Evolutionary conservation across 2,329 filamentous ascomycete species (phyloP), one percentile per base, ranked within the genome.

Genomic region (Ophiostoma piceae): DNA sequence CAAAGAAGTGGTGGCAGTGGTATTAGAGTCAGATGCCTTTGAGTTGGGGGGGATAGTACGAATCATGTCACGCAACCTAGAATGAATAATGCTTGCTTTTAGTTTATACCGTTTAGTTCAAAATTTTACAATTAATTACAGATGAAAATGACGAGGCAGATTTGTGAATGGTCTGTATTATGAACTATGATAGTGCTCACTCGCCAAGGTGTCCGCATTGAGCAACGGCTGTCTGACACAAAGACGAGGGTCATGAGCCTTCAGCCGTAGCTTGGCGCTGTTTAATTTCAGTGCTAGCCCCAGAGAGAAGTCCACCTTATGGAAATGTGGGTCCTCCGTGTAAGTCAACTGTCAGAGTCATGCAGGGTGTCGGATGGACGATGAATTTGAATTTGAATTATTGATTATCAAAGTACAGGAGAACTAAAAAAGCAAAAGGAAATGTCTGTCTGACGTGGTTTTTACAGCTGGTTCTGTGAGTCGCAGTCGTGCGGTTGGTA

Each of bases 1-100:
- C 66, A 11, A 70, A 68, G 41, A 22, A 57, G 3, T 70, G 69
- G 69, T 70, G 69, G 69, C 35, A 43, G 43, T 68, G 29, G 32
- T 70, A 65, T 35, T 67, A 64, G 65, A 16, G 32, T 16, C 3
- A 8, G 19, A 11, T 26, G 16, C n/a, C 26, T 8, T 12, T 6
- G n/a, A 57, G 51, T 26, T 22, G 51, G 26, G 51, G 26, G 51
- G n/a, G 8, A 6, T 26, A 11, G 51, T 57, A 57, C 51, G 51
- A 57, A 62, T 62, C 57, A 62, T 35, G 29, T 35, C 29, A 35
- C 54, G 26, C 57, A 35, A 62, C 26, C 8, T 57, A 51, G 51
- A 57, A 57, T 57, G 51, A 26, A 57, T 57, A 57, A 57, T 57
- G 51, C 51, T 26, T 26, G n/a, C 22, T 57, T 57, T 57, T 57